Evolutionary conservation across 1,139 yeast species (phyloP), one percentile per base, ranked within the genome.

Genomic region (Blastobotrys capitulatus): DNA sequence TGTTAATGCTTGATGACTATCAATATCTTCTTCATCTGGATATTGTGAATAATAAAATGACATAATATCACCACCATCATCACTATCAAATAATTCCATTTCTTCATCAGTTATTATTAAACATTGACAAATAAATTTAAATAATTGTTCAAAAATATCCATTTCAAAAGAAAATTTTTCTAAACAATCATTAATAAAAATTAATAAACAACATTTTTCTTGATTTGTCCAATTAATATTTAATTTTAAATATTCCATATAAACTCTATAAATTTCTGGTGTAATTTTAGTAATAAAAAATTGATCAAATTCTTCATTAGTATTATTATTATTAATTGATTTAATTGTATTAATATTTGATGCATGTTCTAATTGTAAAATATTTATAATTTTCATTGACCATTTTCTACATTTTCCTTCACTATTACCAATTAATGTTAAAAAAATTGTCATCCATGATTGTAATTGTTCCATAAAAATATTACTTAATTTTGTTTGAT

Each of bases 331-430:
- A 13, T 15, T 26, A 2, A 12, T 36, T n/a, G 25, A 25, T 15
- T 8, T 40, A 20, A 22, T 26, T 29, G 18, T 10, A 9, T 18
- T 22, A 15, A 12, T 26, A 18, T 15, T 18, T 18, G 13, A 15
- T 3, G 54, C 45, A 22, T 55, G 48, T 31, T 52, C 44, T 5
- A 54, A 32, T 39, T 52, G 51, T 16, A 56, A 36, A 25, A 42
- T 38, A 38, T 56, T 54, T 35, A 54, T 45, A 29, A 50, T 49
- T 31, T 38, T 44, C 36, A 52, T 37, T 13, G 57, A 44, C 59
- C 59, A 56, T 45, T 56, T 56, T 9, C 49, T 34, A 41, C 57
- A 54, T 43, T 54, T 55, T 15, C 31, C 36, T 10, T 20, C 5
- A 19, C 16, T 36, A 54, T 52, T 50, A 12, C 38, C 18, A n/a